Base-by-base conservation (phyloP, 2,329 filamentous ascomycete genomes). In the Colletotrichum orchidophilum region DNA sequence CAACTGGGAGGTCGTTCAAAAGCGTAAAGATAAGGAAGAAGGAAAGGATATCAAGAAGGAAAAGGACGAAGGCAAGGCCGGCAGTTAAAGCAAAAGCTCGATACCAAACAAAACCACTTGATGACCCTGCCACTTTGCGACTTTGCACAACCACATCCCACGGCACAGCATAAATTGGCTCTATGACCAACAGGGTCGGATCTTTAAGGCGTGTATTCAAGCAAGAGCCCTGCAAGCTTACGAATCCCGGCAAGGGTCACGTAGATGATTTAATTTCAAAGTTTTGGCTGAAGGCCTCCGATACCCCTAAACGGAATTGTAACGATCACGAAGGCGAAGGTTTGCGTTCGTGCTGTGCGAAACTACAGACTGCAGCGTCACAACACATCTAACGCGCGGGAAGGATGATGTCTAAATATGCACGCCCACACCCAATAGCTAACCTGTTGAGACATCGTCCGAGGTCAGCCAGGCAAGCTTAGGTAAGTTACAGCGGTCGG, bases 1-100 rank as follows among this genome's bases (percentile, higher is more conserved):
- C 83, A 99, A 99, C 82, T 98, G 96, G 96, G 96, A 99, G 78
- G 95, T 99, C 5, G 94, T 96, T 53, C 94, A 97, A 85, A 94
- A 97, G 83, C 88, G 96, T 76, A 98, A 97, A 86, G 95, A 97
- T 72, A 96, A 95, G 81, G 91, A 92, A 49, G 88, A 90, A 73
- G 90, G 85, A 62, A 81, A 83, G 70, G 80, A 79, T 53, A 78
- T 80, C 59, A 79, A 82, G 70, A 81, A 82, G 58, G 78, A 77
- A 54, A 83, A 84, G 73, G 83, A 81, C 39, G 78, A 79, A 35
- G 79, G 80, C 60, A 79, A 81, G 73, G 75, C 80, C 2, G 78
- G 78, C 58, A 79, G 75, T 26, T 80, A 70, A 77, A 35, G 1
- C 24, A 42, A 57, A 50, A 66, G 13, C n/a, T 66, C 62, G 60